Base-by-base conservation (phyloP, 1,284 basidiomycete species). In the Mycena citricolor region DNA sequence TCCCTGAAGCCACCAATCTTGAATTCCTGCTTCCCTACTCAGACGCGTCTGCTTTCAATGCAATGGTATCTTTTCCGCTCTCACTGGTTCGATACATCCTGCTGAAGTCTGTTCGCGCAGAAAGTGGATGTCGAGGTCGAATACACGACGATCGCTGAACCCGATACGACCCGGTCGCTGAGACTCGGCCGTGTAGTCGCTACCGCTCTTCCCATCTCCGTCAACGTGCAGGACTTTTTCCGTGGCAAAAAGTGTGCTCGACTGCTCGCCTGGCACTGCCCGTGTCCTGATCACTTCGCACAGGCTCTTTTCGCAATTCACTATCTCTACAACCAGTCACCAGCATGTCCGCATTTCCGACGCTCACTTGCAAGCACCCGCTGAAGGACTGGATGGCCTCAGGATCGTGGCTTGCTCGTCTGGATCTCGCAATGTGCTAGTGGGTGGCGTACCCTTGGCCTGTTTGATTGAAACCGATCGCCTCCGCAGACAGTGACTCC, bases 221-320 rank as follows among this genome's bases (percentile, higher is more conserved):
- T 91, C 39, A 91, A 89, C 48, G 89, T 93, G 2, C 83, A 92
- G 61, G 90, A 93, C 61, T 90, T 87, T 62, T 91, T 92, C 67
- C 79, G 90, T 13, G 82, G 81, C 21, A 70, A 76, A 50, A 76
- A 72, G 84, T 83, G 37, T 29, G 61, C 46, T 17, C 39, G 21
- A 32, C 35, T 23, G 8, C 8, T 25, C 31, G 11, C 23, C 23
- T 8, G 35, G 32, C 32, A 43, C 39, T 36, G 26, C 28, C 42
- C 42, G 17, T 30, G 16, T 46, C 34, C 19, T 34, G 11, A 22
- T 30, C 47, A 50, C 29, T 24, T 31, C 16, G 4, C 28, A 24
- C 50, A 91, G 88, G 48, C 62, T 92, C 5, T 83, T 91, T 56
- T 88, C 86, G 4, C 84, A 81, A 54, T 92, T 91, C 57, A 86